Percentiles rank a stretch among this genome's conserved stretches.
These are phyloP conservation scores for Stephania yunnanensis DNA, from an alignment of 164 flowering plant species.

Conservation along the genomic window DNA sequence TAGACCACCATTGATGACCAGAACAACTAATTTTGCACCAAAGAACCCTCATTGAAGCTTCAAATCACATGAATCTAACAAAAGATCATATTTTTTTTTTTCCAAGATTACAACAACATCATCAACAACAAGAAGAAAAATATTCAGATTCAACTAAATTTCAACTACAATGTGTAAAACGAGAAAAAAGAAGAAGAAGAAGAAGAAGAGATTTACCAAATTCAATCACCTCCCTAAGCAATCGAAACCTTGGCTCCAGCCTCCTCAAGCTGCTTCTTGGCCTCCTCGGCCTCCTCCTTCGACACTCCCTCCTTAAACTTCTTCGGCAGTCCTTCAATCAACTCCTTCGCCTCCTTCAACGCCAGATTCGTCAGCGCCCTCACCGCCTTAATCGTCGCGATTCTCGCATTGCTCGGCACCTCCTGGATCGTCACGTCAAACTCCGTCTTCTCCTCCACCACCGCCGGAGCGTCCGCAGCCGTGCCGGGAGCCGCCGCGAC, in stretches of 20 bases:
- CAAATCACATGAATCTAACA: no score
- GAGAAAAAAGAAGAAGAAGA: background rate
- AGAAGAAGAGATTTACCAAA: background rate
- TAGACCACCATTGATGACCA: no score
- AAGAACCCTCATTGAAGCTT: no score
- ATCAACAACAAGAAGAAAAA: background rate
- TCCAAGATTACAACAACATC: background rate
- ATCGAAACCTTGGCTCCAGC: conserved; percentile 85
- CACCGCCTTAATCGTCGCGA: conserved; percentile 83
- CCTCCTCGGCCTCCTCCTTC: conserved; percentile 91
- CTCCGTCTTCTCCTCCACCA: conserved; percentile 92
- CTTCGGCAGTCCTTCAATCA: conserved; percentile 94
- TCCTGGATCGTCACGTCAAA: conserved; percentile 89
- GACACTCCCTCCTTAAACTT: conserved; percentile 74
- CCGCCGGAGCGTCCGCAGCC: conserved; percentile 40
- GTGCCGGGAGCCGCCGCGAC: conserved; percentile 42
- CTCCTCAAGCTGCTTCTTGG: conserved; percentile 91
- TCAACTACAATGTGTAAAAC: background rate
- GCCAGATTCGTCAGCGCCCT: conserved; percentile 80
- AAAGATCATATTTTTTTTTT: background rate
- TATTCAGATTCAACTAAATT: background rate
- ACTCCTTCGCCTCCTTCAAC: conserved; percentile 92
- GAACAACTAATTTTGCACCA: no score
- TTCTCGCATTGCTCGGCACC: conserved; percentile 80
- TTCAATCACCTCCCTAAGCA: conserved; percentile 19